Evolutionary conservation across 306 rosid genomes (phyloP), one percentile per base, ranked within the genome.

Genomic region (Quercus agrifolia): DNA sequence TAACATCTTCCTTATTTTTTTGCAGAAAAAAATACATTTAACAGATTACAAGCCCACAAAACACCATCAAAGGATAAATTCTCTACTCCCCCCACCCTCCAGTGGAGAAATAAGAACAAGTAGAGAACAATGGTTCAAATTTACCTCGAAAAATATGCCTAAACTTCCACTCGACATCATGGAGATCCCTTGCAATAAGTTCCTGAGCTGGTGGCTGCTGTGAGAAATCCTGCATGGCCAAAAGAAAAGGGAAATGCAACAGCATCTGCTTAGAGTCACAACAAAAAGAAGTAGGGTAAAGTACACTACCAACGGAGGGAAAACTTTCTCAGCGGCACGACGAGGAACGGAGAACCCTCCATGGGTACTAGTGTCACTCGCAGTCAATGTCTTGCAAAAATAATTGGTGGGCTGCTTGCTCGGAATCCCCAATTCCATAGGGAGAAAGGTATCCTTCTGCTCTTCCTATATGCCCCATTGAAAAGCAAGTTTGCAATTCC

Each of bases 271-370:
- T 21, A 77, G 23, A 82, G 56, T 57, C 59, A 70, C 78, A 56
- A n/a, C 69, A 59, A 17, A 79, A 41, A 27, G 79, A 58, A 68
- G 74, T 9, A 76, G 79, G 58, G 35, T 17, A 56, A 69, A 3
- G 66, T 55, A 80, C 71, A 52, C 49, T 89, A 90, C 95, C 90
- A 92, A 84, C 1, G 95, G 97, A 80, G 95, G 95, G 62, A 92
- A 92, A 81, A 92, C 97, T 92, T 92, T 92, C 85, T 92, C 97
- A 5, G 97, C 97, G 3, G 97, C 97, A 73, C 97, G 97, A 72
- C 97, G 97, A 78, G 97, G 97, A 84, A 92, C 97, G 67, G 97
- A 92, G 82, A 92, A 92, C 57, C 97, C 97, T 83, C 97, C 97
- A 80, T 92, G 97, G 30, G 97, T 92, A 78, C 97, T 92, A 19